Evolutionary conservation across 345 rosid genomes (phyloP), one percentile per base, ranked within the genome.

Genomic region (Boechera divaricarpa): DNA sequence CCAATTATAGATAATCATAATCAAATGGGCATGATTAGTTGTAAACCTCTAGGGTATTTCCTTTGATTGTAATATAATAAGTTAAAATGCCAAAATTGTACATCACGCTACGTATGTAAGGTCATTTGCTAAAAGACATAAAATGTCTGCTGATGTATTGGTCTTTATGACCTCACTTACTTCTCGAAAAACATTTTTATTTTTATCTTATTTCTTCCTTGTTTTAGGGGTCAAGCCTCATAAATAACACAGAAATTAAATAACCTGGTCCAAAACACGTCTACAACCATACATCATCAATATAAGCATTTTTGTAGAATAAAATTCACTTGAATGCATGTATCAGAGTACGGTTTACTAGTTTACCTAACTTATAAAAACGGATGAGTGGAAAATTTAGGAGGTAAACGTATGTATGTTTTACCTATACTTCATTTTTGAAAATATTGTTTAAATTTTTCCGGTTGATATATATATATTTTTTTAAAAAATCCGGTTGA

Each of bases 81-180:
- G 28, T 29, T 29, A 58, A 67, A 67, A 79, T 79, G 71, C 74
- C 78, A 73, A 73, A 79, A 73, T 73, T 79, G 75, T 53, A 73
- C 70, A 79, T 79, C 74, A 79, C 74, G 74, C 82, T 73, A 67
- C 66, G 78, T 79, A 67, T 4, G 74, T 52, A 42, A 64, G 41
- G 73, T 54, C 77, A 51, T 65, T 72, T 72, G 41, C 67, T 78
- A 71, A 78, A 77, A 67, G 82, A 67, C 74, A 72, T 77, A 3
- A 65, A 72, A n/a, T 78, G 82, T 73, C 74, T 79, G 82, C 69
- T 79, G 78, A 79, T 79, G 78, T 79, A 67, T 59, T 67, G 38
- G 59, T 73, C 78, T 73, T 53, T 55, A 42, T 73, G 82, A 79
- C 78, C 74, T 79, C 82, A 73, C 70, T 70, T 21, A 57, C 63